Conservation (phyloP, 805 yeast genomes). For the Wickerhamiella vanderwaltii region DNA sequence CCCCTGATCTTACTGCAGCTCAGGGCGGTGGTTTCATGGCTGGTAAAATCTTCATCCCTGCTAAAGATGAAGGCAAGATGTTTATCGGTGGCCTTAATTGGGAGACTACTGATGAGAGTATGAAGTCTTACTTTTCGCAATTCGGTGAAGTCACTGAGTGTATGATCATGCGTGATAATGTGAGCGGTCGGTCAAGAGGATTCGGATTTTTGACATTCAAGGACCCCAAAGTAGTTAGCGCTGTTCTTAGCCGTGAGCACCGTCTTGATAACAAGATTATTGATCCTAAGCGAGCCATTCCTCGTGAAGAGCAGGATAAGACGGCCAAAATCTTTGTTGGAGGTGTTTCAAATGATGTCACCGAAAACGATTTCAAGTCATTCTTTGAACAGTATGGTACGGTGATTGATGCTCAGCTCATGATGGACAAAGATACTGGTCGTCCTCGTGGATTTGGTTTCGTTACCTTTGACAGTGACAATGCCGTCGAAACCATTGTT, state of each 20-base stretch:
- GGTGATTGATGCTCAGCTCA: constrained; percentile 88
- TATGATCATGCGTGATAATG: constrained; percentile 83
- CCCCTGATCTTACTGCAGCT: constrained; percentile 20
- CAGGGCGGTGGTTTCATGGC: constrained; percentile 22
- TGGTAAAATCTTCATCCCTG: constrained; percentile 37
- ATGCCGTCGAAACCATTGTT: constrained; percentile 82
- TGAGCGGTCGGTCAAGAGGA: constrained; percentile 84
- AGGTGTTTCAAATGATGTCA: constrained; percentile 88
- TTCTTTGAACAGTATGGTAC: constrained; percentile 81
- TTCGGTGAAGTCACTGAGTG: constrained; percentile 82
- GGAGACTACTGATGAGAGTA: constrained; percentile 88
- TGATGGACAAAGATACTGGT: constrained; percentile 96
- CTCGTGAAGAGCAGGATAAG: constrained; percentile 92
- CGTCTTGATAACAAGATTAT: constrained; percentile 89
- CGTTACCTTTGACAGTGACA: constrained; percentile 88
- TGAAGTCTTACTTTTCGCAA: constrained; percentile 70
- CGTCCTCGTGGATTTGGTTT: constrained; percentile 95
- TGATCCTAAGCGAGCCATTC: constrained; percentile 95
- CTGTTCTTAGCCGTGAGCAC: constrained; percentile 75
- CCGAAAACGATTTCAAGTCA: constrained; percentile 76
- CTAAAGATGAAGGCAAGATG: constrained; percentile 77
- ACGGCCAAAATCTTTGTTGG: constrained; percentile 96
- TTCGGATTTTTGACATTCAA: constrained; percentile 87
- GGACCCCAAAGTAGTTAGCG: constrained; percentile 70
- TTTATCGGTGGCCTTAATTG: constrained; percentile 94